A percentile compares a stretch with the other conserved stretches of the same genome.
Conservation (phyloP, 352 stramenopile genomes). For the Globisporangium paroecandrum region DNA sequence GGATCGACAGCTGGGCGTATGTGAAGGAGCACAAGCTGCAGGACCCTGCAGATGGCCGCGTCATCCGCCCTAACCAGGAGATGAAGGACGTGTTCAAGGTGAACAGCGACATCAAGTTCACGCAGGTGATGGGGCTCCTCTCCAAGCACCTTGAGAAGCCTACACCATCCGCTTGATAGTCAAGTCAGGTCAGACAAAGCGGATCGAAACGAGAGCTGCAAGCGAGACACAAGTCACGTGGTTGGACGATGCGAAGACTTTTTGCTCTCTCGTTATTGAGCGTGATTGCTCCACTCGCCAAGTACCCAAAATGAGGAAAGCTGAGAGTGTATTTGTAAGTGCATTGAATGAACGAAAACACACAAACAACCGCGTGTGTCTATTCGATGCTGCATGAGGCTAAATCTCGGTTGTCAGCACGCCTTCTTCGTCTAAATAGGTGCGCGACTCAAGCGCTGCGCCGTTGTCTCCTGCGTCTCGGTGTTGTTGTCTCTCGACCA, state of each 20-base stretch:
- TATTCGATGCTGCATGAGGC: constrained; percentile 1
- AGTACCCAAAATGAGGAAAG: not conserved
- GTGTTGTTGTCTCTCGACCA: constrained; percentile 12
- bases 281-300: not conserved
- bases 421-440: constrained; percentile 67
- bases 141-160: constrained; percentile 66
- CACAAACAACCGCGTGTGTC: not conserved
- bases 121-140: constrained; percentile 65
- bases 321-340: constrained; percentile 4
- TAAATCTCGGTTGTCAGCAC: constrained; percentile 69
- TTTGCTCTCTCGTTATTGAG: not conserved
- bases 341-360: not conserved
- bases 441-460: constrained; percentile 41
- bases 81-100: constrained; percentile 67
- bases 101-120: constrained; percentile 63
- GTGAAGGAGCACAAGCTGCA: constrained; percentile 77
- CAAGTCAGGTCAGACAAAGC: not conserved
- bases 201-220: not conserved
- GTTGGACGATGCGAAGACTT: not conserved
- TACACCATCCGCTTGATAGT: constrained; percentile 1
- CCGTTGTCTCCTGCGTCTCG: constrained; percentile 22
- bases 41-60: constrained; percentile 60
- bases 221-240: not conserved
- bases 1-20: constrained; percentile 52
- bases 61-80: constrained; percentile 64